Base-by-base conservation (phyloP, 305 asterid genomes). In the Fraxinus xanthoxyloides region DNA sequence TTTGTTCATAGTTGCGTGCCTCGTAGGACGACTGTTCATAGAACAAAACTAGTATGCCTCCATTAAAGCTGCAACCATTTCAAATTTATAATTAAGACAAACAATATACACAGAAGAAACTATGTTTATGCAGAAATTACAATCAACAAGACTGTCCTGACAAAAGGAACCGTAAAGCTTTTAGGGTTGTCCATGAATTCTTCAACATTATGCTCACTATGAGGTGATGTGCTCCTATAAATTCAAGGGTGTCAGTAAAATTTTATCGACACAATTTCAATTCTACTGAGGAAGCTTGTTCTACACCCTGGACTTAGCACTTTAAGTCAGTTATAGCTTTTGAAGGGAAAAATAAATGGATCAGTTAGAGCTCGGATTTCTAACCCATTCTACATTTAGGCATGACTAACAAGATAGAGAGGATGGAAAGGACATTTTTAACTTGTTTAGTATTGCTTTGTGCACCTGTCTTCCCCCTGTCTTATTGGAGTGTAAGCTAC, bases 1-100 rank as follows among this genome's bases (percentile, higher is more conserved):
- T 72, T 87, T 86, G 75, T 86, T 90, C 97, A 92, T 89, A 78
- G 81, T 84, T 84, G 93, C 83, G 75, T 51, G 82, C 91, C 82
- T 91, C 88, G 82, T 83, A 77, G 85, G 84, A 73, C 65, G 48
- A 77, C 80, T 81, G 75, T 79, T 82, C 34, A 61, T 2, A 0
- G 81, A 77, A 84, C 78, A 85, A 84, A 87, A 85, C 77, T 80
- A 82, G 76, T 80, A 84, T 61, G 87, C 87, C 77, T 79, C 82
- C 91, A 85, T 85, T 81, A 82, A 76, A 82, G 73, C 91, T 90
- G 90, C 90, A 86, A 79, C 72, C 69, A 78, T 35, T 80, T 48
- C 73, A 32, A 80, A 72, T 28, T 38, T 24, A 26, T 35, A 34
- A 78, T 84, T 59, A 84, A 31, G 28, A 78, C 79, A 78, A 72